These are phyloP conservation scores for Fusarium stilboides DNA, from an alignment of 2,329 filamentous ascomycete genomes.

Conservation along the genomic window DNA sequence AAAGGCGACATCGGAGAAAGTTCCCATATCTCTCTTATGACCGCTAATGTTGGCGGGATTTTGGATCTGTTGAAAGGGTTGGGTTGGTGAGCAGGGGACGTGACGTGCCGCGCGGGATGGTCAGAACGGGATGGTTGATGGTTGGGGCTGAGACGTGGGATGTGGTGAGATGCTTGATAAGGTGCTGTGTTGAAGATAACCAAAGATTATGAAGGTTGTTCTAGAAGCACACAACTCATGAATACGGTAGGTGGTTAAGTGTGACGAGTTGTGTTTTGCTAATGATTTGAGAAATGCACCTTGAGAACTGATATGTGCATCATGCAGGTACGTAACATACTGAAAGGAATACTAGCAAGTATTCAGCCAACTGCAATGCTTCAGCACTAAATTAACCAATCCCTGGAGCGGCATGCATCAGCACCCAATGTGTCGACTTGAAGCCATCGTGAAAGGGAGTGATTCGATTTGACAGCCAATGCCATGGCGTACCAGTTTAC, in stretches of 20 bases:
- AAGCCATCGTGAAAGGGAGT: conserved; percentile 35
- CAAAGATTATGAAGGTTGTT: conserved; percentile 7
- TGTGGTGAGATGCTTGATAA: conserved; percentile 28
- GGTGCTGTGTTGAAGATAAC: conserved; percentile 12
- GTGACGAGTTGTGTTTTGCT: background rate
- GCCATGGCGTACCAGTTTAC: conserved; percentile 39
- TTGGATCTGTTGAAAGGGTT: conserved; percentile 16
- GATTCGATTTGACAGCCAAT: conserved; percentile 35
- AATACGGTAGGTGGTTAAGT: background rate
- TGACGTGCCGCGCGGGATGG: conserved; percentile 19
- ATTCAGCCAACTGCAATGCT: background rate
- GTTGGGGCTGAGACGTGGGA: conserved; percentile 35
- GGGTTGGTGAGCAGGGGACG: background rate
- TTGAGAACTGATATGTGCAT: conserved; percentile 22
- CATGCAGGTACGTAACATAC: conserved; percentile 41
- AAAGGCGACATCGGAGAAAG: conserved; percentile 16
- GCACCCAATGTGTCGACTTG: conserved; percentile 12
- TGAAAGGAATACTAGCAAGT: no score
- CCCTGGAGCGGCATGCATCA: conserved; percentile 6
- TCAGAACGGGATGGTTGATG: conserved; percentile 1
- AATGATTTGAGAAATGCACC: background rate
- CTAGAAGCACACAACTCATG: conserved; percentile 20
- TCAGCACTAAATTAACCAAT: conserved; percentile 1
- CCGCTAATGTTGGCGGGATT: conserved; percentile 7
- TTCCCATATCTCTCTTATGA: background rate